Evolutionary conservation across 805 yeast genomes (phyloP).

Genomic region (Candida loeiensis): DNA sequence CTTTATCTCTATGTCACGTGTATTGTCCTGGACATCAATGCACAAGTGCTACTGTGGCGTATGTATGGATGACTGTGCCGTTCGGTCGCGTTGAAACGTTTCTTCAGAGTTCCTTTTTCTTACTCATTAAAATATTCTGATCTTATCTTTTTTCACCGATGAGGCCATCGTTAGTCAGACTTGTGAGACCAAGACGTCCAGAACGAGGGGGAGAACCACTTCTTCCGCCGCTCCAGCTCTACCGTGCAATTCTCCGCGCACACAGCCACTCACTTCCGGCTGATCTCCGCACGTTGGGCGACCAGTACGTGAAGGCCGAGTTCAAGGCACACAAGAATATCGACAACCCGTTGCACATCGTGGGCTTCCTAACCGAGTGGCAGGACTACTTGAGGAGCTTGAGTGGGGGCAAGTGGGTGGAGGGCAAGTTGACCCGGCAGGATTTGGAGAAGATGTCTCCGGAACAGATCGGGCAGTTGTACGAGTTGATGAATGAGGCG

Average conservation of each 20-base stretch:
- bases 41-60: too few species aligned
- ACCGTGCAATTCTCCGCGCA: constrained; percentile 77
- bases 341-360: constrained; percentile 89
- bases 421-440: constrained; percentile 50
- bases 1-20: too few species aligned
- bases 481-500: constrained; percentile 77
- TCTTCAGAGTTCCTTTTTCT: not conserved
- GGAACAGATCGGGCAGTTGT: constrained; percentile 80
- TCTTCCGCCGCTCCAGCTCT: constrained; percentile 78
- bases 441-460: constrained; percentile 82
- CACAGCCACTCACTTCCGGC: constrained; percentile 62
- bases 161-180: constrained; percentile 36
- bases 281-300: constrained; percentile 77
- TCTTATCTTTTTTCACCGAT: constrained; percentile 14
- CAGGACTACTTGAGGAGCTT: constrained; percentile 71
- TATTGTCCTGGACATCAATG: too few species aligned
- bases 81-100: too few species aligned
- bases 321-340: constrained; percentile 77
- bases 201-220: constrained; percentile 44
- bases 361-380: constrained; percentile 93
- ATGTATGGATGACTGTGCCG: too few species aligned
- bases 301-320: constrained; percentile 83
- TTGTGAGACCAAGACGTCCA: constrained; percentile 41
- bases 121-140: not conserved
- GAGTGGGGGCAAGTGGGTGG: constrained; percentile 43